Conservation (phyloP, 345 rosid genomes). For the Laguncularia racemosa region DNA sequence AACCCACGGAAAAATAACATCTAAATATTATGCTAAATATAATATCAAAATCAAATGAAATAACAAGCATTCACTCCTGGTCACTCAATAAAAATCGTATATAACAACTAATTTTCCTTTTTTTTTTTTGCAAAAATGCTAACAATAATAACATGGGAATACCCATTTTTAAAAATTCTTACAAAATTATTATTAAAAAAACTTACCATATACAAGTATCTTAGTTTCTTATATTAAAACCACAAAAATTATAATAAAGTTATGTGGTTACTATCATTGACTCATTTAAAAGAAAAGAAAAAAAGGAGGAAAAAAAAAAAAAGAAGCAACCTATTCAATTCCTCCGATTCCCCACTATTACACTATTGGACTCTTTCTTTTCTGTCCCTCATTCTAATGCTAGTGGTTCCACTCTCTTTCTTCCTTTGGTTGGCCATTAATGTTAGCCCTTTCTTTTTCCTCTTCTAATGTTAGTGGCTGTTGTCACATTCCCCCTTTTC, state of each 20-base stretch:
- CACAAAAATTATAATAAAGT: constrained; percentile 6
- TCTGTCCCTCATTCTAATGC: constrained; percentile 16
- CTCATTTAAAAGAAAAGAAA: constrained; percentile 19
- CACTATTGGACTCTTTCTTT: constrained; percentile 9
- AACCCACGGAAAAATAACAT: constrained; percentile 9
- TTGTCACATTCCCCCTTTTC: constrained; percentile 10
- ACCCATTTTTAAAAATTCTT: no score
- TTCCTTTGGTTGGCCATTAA: constrained; percentile 8
- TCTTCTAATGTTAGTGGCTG: constrained; percentile 9
- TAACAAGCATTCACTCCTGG: no score
- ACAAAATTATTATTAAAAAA: no score
- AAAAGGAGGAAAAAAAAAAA: no score
- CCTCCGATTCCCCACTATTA: not conserved
- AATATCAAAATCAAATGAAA: no score
- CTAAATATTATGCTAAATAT: not conserved
- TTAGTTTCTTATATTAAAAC: no score
- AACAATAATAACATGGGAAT: no score
- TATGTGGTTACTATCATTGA: constrained; percentile 37
- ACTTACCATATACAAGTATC: no score
- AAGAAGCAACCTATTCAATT: no score
- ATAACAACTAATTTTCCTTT: no score
- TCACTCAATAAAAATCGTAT: no score
- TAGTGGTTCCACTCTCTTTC: constrained; percentile 11
- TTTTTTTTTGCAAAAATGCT: no score
- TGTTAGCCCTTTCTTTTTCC: constrained; percentile 4